Base-by-base conservation (phyloP, 257 asterid species). In the Petunia axillaris region DNA sequence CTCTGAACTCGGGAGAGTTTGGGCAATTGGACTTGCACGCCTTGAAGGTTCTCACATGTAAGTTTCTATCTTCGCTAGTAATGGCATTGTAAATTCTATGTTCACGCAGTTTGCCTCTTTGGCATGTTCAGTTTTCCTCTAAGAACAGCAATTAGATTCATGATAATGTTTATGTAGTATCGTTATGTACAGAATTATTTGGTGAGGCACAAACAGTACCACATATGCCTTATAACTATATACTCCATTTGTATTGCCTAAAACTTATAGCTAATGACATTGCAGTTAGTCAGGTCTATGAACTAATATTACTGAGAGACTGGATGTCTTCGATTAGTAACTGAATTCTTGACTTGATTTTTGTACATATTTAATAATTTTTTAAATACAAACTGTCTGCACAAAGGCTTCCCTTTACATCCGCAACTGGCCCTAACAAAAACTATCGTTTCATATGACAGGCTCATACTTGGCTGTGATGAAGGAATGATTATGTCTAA, bases 1-100 rank as follows among this genome's bases (percentile, higher is more conserved):
- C 50, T 67, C 75, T 67, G 75, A 43, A 67, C 55, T 67, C 3
- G 75, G 75, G 39, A 67, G 75, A 67, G 36, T 67, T 67, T 67
- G 75, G 75, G 54, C 55, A 67, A 43, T 67, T 67, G 55, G 15
- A 43, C n/a, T 67, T 1, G 55, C 54, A 40, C 2, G 55, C 8
- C 54, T 67, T 3, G 75, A 67, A 67, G 75, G 38, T 43, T 41
- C 75, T 67, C 54, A 43, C 54, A n/a, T 41, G 75, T 67, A 67
- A 67, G 74, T 4, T 1, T 5, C 36, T 65, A 1, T 40, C 40
- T 2, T 25, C 52, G 7, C 5, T 14, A 40, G 8, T 3, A 16
- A 36, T 57, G 63, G 63, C 35, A 14, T 15, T 15, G 39, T 5
- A 6, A 25, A 59, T 16, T 67, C 8, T 67, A 43, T 67, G 15